Evolutionary conservation across 2,329 filamentous ascomycete species (phyloP), one percentile per base, ranked within the genome.

Genomic region (Cryphonectria naterciae): DNA sequence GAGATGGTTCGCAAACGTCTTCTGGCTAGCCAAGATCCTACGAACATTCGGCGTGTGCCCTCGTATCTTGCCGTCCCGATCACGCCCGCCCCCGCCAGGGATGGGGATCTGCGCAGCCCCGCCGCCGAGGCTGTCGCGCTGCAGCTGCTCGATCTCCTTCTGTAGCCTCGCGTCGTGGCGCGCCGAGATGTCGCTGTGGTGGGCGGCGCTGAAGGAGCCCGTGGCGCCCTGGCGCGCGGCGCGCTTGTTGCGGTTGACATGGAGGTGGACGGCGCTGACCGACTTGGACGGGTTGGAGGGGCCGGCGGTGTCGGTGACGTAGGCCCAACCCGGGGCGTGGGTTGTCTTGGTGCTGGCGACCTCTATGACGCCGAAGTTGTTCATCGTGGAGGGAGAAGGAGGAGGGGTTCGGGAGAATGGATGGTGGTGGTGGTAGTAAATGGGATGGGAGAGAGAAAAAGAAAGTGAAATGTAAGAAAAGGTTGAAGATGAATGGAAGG

Each of bases 261-360:
- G 81, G 74, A 84, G 81, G 72, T 73, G 72, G 58, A 73, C 69
- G 43, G 72, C 72, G 8, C 70, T 69, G 37, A 71, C 70, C 56
- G 68, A 70, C 41, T 85, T 85, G 67, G 84, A 79, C 66, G 83
- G 79, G 75, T 87, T 86, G 13, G 87, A 85, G 69, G 88, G 86
- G 69, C 87, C 85, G 58, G 80, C 87, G 78, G 88, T 90, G 78
- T 97, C 93, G 41, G 94, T 91, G 1, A 98, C 93, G 79, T 97
- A 97, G 17, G 94, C 94, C 92, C 94, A 98, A 77, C 95, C 95
- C 0, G 95, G 94, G 1, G 93, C 92, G 61, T 87, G 85, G 61
- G 89, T 88, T 22, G 89, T 90, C 73, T 89, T 89, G 39, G 89
- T 84, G 77, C 89, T 90, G 49, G 93, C 92, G 70, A 98, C 85